Evolutionary conservation across 1,139 yeast genomes (phyloP).

Genomic region (Pichia sorboxylosa): DNA sequence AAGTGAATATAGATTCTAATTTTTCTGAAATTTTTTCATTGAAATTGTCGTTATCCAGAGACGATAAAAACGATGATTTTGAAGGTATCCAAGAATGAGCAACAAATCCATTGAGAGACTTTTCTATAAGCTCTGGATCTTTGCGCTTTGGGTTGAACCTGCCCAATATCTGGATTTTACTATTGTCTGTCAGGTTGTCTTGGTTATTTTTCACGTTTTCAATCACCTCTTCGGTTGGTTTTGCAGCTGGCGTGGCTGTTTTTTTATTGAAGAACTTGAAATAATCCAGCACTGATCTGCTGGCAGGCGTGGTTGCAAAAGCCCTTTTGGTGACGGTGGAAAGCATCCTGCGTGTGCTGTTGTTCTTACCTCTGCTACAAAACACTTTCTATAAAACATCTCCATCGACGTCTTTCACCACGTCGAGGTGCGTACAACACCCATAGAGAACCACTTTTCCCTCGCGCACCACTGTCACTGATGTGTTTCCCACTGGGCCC

Average conservation of each 20-base stretch:
- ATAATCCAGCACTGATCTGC: conserved; percentile 21
- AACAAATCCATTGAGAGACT: conserved; percentile 25
- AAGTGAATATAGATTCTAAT: conserved; percentile 1
- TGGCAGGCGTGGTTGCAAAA: conserved; percentile 10
- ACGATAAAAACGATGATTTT: not conserved
- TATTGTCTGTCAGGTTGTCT: conserved; percentile 11
- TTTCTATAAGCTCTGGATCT: conserved; percentile 14
- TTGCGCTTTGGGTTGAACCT: conserved; percentile 17
- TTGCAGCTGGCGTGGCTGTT: conserved; percentile 9
- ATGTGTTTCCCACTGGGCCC: no score
- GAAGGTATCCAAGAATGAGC: conserved; percentile 25
- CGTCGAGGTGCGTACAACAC: no score
- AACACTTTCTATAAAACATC: no score
- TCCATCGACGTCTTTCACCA: no score
- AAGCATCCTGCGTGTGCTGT: no score
- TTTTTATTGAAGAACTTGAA: conserved; percentile 22
- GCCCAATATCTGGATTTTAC: conserved; percentile 21
- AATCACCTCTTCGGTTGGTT: conserved; percentile 22
- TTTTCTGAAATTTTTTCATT: not conserved
- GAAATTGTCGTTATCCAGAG: conserved; percentile 4
- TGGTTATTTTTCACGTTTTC: conserved; percentile 16
- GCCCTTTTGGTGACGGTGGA: no score
- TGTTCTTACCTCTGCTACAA: no score
- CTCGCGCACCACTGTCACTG: no score
- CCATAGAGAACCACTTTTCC: no score